phyloP scores from a whole-genome alignment of 2,329 filamentous ascomycete species.

The Paraphoma chrysanthemicola region DNA sequence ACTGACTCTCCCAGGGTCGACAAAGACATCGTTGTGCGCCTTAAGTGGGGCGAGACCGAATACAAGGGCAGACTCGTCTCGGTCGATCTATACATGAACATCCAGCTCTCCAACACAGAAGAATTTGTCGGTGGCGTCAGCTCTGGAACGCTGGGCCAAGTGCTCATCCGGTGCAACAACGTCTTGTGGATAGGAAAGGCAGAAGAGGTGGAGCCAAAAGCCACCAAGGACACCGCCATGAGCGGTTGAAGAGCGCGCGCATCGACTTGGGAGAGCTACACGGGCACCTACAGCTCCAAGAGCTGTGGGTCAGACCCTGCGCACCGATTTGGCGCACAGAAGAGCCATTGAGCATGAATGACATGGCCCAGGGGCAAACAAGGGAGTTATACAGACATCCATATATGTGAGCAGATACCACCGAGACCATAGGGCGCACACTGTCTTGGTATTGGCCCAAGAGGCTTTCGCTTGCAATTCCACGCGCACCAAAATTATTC shows the following conservation, averaged over 20 bases:
- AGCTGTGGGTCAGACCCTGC: neutral
- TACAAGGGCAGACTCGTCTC: slow-evolving; percentile 94
- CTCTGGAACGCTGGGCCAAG: slow-evolving; percentile 84
- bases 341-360: neutral
- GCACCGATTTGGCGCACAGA: neutral
- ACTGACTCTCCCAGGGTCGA: slow-evolving; percentile 68
- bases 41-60: slow-evolving; percentile 98
- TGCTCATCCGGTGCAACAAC: slow-evolving; percentile 97
- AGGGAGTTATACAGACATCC: slow-evolving; percentile 1
- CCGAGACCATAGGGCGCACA: slow-evolving; percentile 10
- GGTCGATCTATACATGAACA: slow-evolving; percentile 99
- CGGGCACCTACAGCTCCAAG: neutral
- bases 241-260: slow-evolving; percentile 39
- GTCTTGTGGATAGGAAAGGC: slow-evolving; percentile 85
- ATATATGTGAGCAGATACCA: slow-evolving; percentile 21
- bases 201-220: slow-evolving; percentile 53
- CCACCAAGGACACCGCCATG: slow-evolving; percentile 50
- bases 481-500: slow-evolving; percentile 52
- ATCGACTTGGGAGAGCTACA: neutral
- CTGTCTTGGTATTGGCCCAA: slow-evolving; percentile 7
- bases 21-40: slow-evolving; percentile 85
- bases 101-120: slow-evolving; percentile 88
- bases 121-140: slow-evolving; percentile 91
- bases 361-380: neutral
- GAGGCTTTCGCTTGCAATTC: neutral